phyloP scores from a whole-genome alignment of 306 rosid genomes.

The Aeschynomene evenia region DNA sequence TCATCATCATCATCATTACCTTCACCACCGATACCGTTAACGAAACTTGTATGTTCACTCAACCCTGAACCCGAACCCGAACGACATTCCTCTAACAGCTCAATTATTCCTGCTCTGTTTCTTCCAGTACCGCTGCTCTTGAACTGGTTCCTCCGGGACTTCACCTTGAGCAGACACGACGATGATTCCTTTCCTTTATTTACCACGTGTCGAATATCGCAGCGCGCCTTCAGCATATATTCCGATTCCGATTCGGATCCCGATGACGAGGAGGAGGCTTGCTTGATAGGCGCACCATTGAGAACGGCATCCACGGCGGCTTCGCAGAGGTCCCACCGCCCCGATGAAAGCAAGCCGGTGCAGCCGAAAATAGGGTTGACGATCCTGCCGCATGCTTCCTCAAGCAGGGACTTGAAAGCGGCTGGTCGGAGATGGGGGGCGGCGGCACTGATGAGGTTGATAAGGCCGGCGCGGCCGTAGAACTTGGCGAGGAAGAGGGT shows the following conservation, averaged over 20 bases:
- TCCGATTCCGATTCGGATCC: no score
- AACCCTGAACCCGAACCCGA: slow-evolving; percentile 3
- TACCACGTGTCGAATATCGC: slow-evolving; percentile 56
- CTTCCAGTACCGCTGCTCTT: slow-evolving; percentile 33
- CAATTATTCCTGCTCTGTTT: slow-evolving; percentile 17
- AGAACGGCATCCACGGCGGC: slow-evolving; percentile 62
- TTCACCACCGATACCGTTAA: no score
- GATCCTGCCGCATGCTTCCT: slow-evolving; percentile 66
- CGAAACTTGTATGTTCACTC: slow-evolving; percentile 14
- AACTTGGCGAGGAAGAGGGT: slow-evolving; percentile 70
- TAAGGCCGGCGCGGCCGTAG: slow-evolving; percentile 73
- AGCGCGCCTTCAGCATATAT: slow-evolving; percentile 36
- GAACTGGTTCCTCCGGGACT: slow-evolving; percentile 27
- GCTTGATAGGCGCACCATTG: slow-evolving; percentile 42
- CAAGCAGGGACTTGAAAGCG: slow-evolving; percentile 51
- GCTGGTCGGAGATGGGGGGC: slow-evolving; percentile 55
- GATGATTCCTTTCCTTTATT: slow-evolving; percentile 24
- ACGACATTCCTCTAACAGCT: slow-evolving; percentile 33
- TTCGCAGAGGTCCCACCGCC: slow-evolving; percentile 62
- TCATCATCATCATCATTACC: slow-evolving; percentile 20
- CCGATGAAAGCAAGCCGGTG: slow-evolving; percentile 51
- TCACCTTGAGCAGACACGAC: neutral
- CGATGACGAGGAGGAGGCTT: slow-evolving; percentile 2
- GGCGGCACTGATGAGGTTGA: slow-evolving; percentile 56
- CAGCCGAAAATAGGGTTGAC: slow-evolving; percentile 59